Conservation (phyloP, 805 yeast species). For the Huiozyma sinensis region DNA sequence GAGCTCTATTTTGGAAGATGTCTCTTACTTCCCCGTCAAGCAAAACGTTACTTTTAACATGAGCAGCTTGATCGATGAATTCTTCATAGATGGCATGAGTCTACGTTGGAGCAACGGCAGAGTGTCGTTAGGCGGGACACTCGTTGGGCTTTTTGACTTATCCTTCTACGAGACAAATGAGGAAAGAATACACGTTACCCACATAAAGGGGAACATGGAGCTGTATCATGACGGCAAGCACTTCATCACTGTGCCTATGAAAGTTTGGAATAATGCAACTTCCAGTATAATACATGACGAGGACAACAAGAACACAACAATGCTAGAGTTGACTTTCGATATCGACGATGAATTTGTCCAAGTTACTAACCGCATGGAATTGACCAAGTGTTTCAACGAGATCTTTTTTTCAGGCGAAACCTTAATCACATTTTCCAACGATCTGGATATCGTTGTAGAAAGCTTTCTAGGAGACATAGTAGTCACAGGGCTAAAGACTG, state of each 20-base stretch:
- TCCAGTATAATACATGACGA: constrained; percentile 26
- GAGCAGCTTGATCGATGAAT: constrained; percentile 25
- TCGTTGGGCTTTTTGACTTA: constrained; percentile 24
- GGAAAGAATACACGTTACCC: constrained; percentile 23
- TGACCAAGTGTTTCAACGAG: constrained; percentile 35
- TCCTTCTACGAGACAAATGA: constrained; percentile 23
- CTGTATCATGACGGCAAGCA: constrained; percentile 30
- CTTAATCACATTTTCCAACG: constrained; percentile 12
- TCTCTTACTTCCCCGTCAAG: constrained; percentile 13
- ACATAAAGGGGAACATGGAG: constrained; percentile 34
- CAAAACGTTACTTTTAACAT: constrained; percentile 17
- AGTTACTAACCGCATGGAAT: constrained; percentile 32
- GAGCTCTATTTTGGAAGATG: constrained; percentile 8
- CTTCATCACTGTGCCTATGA: constrained; percentile 36
- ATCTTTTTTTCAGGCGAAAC: constrained; percentile 34
- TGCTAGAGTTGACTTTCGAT: constrained; percentile 30
- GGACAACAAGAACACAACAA: constrained; percentile 12
- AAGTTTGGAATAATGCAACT: constrained; percentile 36
- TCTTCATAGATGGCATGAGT: constrained; percentile 29
- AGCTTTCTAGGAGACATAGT: constrained; percentile 22
- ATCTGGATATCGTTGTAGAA: constrained; percentile 17
- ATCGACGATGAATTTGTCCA: constrained; percentile 34
- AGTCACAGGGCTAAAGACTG: constrained; percentile 18
- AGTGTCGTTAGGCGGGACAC: constrained; percentile 28
- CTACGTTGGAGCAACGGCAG: constrained; percentile 27